phyloP scores from a whole-genome alignment of 1,139 yeast genomes.

The Sugiyamaella sp. region DNA sequence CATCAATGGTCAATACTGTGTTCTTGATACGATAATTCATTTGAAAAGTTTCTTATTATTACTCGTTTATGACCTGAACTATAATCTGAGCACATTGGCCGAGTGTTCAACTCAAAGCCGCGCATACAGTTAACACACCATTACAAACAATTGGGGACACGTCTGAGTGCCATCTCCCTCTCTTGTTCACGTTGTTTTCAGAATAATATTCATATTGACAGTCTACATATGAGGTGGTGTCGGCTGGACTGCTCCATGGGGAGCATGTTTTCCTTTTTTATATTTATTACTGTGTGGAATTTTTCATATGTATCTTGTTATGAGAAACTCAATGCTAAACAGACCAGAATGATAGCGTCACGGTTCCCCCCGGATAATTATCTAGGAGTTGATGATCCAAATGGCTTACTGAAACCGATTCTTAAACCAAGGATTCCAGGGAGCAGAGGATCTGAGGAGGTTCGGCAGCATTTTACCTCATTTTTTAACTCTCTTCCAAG shows the following conservation, averaged over 20 bases:
- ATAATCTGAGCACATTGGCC: neutral
- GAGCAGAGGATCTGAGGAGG: slow-evolving; percentile 45
- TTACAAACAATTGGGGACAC: neutral
- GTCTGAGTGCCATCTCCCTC: neutral
- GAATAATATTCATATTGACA: neutral
- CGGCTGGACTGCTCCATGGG: neutral
- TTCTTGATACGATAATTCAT: no score
- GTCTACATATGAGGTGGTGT: neutral
- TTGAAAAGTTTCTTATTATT: no score
- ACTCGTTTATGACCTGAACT: no score
- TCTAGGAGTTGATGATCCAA: slow-evolving; percentile 30
- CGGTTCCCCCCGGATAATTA: slow-evolving; percentile 23
- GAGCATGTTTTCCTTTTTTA: neutral
- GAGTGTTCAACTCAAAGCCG: neutral
- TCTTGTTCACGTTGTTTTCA: neutral
- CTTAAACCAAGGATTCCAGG: slow-evolving; percentile 50
- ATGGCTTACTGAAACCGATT: slow-evolving; percentile 40
- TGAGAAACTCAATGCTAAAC: slow-evolving; percentile 19
- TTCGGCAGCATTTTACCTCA: slow-evolving; percentile 45
- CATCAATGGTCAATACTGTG: no score
- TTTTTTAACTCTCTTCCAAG: slow-evolving; percentile 31
- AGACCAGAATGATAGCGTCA: slow-evolving; percentile 15
- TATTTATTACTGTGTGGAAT: neutral
- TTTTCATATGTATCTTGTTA: slow-evolving; percentile 19
- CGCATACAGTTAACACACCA: neutral